Percentiles rank a stretch among this genome's conserved stretches.
Conservation (phyloP, 805 yeast genomes). For the Kuraishia cidri region DNA sequence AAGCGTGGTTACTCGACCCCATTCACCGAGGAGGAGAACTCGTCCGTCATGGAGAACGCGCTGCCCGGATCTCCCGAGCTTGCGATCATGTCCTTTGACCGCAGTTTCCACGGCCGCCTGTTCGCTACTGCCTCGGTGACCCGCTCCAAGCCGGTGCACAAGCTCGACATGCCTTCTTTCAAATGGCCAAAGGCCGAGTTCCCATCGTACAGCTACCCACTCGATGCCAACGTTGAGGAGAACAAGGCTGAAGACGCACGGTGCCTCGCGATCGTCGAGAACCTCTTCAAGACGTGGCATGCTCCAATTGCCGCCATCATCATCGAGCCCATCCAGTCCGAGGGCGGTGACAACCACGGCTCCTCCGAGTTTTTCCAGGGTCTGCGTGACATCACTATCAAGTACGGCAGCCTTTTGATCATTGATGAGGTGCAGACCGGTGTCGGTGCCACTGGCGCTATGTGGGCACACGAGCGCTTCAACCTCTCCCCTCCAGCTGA, state of each 20-base stretch:
- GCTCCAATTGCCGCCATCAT: slow-evolving; percentile 42
- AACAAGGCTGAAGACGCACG: slow-evolving; percentile 38
- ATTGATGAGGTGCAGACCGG: slow-evolving; percentile 73
- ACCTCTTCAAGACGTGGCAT: slow-evolving; percentile 26
- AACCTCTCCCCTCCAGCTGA: slow-evolving; percentile 55
- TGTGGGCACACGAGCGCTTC: slow-evolving; percentile 71
- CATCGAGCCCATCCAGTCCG: slow-evolving; percentile 60
- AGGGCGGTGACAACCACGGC: slow-evolving; percentile 74
- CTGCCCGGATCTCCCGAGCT: slow-evolving; percentile 44
- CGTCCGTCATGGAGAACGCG: slow-evolving; percentile 39
- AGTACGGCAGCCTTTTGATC: slow-evolving; percentile 50
- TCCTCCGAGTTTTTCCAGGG: slow-evolving; percentile 53
- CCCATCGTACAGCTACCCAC: slow-evolving; percentile 80
- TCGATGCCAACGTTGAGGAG: slow-evolving; percentile 51
- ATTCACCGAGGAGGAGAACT: slow-evolving; percentile 35
- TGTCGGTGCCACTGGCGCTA: slow-evolving; percentile 63
- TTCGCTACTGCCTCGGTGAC: slow-evolving; percentile 50
- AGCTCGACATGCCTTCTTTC: slow-evolving; percentile 51
- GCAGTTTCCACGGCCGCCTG: slow-evolving; percentile 48
- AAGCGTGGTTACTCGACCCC: slow-evolving; percentile 34
- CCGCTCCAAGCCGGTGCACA: slow-evolving; percentile 47
- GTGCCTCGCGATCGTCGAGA: slow-evolving; percentile 35
- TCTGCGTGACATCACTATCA: slow-evolving; percentile 48
- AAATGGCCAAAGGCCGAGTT: slow-evolving; percentile 55
- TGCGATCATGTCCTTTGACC: slow-evolving; percentile 43